phyloP scores from a whole-genome alignment of 352 stramenopile species.

The Phytophthora pisi region DNA sequence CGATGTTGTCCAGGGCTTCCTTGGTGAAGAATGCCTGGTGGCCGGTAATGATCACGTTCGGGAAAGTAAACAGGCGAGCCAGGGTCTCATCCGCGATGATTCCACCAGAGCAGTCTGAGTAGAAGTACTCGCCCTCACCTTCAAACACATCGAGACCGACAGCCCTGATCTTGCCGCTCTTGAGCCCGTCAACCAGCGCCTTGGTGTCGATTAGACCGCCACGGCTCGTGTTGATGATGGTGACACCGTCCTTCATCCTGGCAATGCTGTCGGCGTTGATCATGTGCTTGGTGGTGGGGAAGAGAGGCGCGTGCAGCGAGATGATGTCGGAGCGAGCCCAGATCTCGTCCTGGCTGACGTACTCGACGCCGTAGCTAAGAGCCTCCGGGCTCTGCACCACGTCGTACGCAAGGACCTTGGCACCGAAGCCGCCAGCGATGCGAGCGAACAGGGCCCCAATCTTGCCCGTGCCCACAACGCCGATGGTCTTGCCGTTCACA shows the following conservation, averaged over 20 bases:
- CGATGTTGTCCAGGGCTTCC: slow-evolving; percentile 74
- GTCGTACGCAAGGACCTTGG: slow-evolving; percentile 70
- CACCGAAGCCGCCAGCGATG: slow-evolving; percentile 40
- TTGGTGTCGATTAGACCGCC: slow-evolving; percentile 88
- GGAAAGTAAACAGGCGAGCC: slow-evolving; percentile 77
- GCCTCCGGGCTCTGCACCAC: slow-evolving; percentile 57
- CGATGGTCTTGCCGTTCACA: slow-evolving; percentile 73
- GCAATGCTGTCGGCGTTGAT: slow-evolving; percentile 81
- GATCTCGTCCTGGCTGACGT: slow-evolving; percentile 61
- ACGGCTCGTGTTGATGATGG: slow-evolving; percentile 92
- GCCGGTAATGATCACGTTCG: slow-evolving; percentile 80
- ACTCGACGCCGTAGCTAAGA: slow-evolving; percentile 37
- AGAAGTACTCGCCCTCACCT: slow-evolving; percentile 76
- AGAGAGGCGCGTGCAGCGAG: slow-evolving; percentile 83
- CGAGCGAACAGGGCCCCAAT: slow-evolving; percentile 53
- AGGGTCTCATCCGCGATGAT: slow-evolving; percentile 69
- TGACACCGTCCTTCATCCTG: slow-evolving; percentile 87
- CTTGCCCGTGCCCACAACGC: slow-evolving; percentile 61
- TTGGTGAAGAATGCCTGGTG: slow-evolving; percentile 86
- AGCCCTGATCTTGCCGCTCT: slow-evolving; percentile 72
- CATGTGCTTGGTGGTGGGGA: slow-evolving; percentile 83
- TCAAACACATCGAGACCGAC: slow-evolving; percentile 90
- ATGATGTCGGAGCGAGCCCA: slow-evolving; percentile 83
- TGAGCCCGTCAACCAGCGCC: slow-evolving; percentile 78
- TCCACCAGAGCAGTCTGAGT: slow-evolving; percentile 67